Evolutionary conservation across 2,329 filamentous ascomycete genomes (phyloP).

Genomic region (Neophaeococcomyces mojaviensis): DNA sequence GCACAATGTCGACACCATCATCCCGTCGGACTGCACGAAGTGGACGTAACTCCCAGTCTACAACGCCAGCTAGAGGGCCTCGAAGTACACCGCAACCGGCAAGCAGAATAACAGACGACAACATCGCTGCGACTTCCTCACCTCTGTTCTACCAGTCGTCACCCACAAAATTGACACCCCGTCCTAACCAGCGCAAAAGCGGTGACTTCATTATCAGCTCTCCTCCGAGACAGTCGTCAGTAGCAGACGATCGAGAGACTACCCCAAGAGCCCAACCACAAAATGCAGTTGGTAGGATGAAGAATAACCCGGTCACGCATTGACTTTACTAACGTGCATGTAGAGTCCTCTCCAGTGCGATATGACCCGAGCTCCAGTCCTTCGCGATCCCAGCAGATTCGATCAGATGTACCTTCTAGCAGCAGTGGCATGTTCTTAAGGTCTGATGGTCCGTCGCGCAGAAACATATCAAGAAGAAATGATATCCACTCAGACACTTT

Average conservation of each 20-base stretch:
- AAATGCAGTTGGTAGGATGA: conserved; percentile 32
- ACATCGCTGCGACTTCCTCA: conserved; percentile 57
- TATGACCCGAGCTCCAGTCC: conserved; percentile 89
- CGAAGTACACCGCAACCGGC: conserved; percentile 23
- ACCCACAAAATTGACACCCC: conserved; percentile 40
- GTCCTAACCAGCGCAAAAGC: conserved; percentile 27
- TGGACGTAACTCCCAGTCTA: conserved; percentile 32
- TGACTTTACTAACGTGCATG: conserved; percentile 9
- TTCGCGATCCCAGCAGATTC: conserved; percentile 49
- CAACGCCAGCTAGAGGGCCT: conserved; percentile 31
- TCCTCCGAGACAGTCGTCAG: conserved; percentile 35
- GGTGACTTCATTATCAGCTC: conserved; percentile 42
- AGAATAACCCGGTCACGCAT: conserved; percentile 11
- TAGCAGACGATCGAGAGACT: conserved; percentile 34
- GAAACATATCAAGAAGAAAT: conserved; percentile 61
- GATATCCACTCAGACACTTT: conserved; percentile 80
- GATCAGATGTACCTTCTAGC: conserved; percentile 70
- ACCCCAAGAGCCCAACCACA: conserved; percentile 35
- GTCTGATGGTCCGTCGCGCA: conserved; percentile 36
- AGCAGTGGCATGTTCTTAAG: conserved; percentile 82
- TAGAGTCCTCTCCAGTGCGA: conserved; percentile 86
- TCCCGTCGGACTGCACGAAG: conserved; percentile 36
- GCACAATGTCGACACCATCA: conserved; percentile 37
- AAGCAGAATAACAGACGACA: conserved; percentile 29
- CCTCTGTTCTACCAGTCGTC: conserved; percentile 70